These are phyloP conservation scores for Pseudofabraea citricarpa DNA, from an alignment of 2,329 filamentous ascomycete genomes.

Conservation along the genomic window DNA sequence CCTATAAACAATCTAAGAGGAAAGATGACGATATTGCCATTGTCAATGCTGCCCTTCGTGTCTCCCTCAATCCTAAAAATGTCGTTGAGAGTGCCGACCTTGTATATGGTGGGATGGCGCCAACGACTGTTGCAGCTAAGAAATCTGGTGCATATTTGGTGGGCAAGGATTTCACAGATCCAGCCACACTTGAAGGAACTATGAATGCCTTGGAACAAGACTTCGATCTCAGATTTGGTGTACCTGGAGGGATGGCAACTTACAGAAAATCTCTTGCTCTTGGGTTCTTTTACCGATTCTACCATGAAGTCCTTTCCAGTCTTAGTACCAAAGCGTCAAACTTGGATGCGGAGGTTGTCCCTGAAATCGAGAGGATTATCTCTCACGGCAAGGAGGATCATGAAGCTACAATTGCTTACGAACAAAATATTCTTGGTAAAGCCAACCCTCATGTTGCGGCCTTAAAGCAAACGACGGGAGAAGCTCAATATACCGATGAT, in stretches of 20 bases:
- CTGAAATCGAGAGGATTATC: conserved; percentile 80
- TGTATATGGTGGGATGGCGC: conserved; percentile 93
- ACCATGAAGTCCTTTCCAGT: conserved; percentile 74
- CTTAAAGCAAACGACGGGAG: conserved; percentile 87
- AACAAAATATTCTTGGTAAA: conserved; percentile 78
- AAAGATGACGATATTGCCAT: conserved; percentile 99
- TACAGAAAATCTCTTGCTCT: conserved; percentile 88
- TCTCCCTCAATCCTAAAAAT: conserved; percentile 65
- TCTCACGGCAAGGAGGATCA: conserved; percentile 78
- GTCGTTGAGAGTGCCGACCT: conserved; percentile 71
- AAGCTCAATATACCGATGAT: conserved; percentile 95
- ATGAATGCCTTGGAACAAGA: conserved; percentile 89
- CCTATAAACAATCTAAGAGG: conserved; percentile 94
- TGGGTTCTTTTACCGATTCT: conserved; percentile 96
- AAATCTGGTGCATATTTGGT: conserved; percentile 68
- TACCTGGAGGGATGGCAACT: conserved; percentile 95
- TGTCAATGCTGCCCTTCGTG: conserved; percentile 79
- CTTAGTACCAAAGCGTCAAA: conserved; percentile 45
- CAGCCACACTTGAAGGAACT: conserved; percentile 78
- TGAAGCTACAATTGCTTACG: conserved; percentile 69
- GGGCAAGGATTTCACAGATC: conserved; percentile 75
- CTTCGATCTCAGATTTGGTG: conserved; percentile 83
- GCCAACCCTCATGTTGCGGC: conserved; percentile 85
- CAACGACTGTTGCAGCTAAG: conserved; percentile 83
- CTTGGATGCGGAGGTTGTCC: conserved; percentile 68